Base-by-base conservation (phyloP, 2,329 filamentous ascomycete species). In the Aspergillus ibericus region DNA sequence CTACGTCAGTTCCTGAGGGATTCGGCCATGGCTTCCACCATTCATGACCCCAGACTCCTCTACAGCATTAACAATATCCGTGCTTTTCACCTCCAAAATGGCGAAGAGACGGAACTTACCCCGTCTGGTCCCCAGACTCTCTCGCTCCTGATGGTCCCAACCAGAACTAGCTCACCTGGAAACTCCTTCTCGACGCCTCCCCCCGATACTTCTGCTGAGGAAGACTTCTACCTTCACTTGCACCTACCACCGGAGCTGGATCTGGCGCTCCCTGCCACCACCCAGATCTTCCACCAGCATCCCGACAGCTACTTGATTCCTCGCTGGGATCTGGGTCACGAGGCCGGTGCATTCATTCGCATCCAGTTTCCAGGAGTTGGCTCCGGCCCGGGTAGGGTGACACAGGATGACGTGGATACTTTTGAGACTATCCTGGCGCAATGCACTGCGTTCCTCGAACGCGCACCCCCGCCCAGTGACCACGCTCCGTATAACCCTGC, bases 341-440 rank as follows among this genome's bases (percentile, higher is more conserved):
- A 95, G 57, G 89, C 88, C 64, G 93, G 92, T 59, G 91, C 92
- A 16, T 98, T 98, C 72, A 97, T 93, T 18, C 85, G 92, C 56
- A 92, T 99, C 71, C 90, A 97, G 72, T 98, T 99, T 66, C 93
- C 93, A 0, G 74, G 82, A 2, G 80, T 90, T 22, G 91, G 91
- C 18, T 86, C 82, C 60, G 87, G 90, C 0, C 73, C 81, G 8
- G 73, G 72, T 34, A 81, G 84, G 34, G 88, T 90, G 25, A 85
- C 90, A 1, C 92, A 97, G 74, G 93, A 98, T 73, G 93, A 97
- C 73, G 83, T 96, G 42, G 92, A 97, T 72, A 98, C 93, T 0
- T 98, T 97, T 70, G 93, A 98, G 80, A 97, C 93, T 3, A 98
- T 98, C 64, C 83, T 98, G 52, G 93, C 93, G n/a, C 92, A 98